phyloP scores from a whole-genome alignment of 345 rosid genomes.

The Lepidium africanum region DNA sequence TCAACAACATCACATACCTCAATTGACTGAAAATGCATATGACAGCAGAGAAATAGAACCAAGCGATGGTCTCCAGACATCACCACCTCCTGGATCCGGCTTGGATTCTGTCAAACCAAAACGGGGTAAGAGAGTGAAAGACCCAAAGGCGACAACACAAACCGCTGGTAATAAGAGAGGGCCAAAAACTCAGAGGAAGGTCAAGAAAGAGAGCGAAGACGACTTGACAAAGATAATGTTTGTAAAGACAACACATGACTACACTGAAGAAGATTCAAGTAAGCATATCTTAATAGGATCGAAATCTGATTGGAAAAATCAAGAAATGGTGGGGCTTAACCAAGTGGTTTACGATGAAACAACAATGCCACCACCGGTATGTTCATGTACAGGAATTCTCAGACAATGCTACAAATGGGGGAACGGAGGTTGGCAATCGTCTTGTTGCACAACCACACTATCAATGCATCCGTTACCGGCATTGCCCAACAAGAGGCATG shows the following conservation, averaged over 20 bases:
- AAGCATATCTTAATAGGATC: conserved; percentile 38
- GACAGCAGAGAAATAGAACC: conserved; percentile 53
- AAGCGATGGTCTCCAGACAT: conserved; percentile 37
- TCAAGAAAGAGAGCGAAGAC: conserved; percentile 69
- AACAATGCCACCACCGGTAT: conserved; percentile 84
- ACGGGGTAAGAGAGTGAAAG: conserved; percentile 66
- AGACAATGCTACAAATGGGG: conserved; percentile 99
- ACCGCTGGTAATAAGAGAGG: conserved; percentile 52
- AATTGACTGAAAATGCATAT: conserved; percentile 50
- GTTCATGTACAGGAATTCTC: conserved; percentile 84
- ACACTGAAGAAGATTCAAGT: conserved; percentile 44
- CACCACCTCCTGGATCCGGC: conserved; percentile 36
- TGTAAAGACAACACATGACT: conserved; percentile 50
- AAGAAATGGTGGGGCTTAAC: conserved; percentile 77
- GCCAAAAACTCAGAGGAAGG: conserved; percentile 56
- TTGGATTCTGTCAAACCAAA: conserved; percentile 56
- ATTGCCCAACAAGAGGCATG: conserved; percentile 83
- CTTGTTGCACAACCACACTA: conserved; percentile 89
- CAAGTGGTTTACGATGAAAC: conserved; percentile 87
- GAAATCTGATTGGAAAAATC: conserved; percentile 80
- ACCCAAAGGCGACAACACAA: conserved; percentile 36
- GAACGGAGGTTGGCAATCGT: conserved; percentile 97
- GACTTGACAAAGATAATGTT: conserved; percentile 54
- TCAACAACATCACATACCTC: conserved; percentile 61
- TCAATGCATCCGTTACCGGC: conserved; percentile 87